These are phyloP conservation scores for Pyrus communis DNA, from an alignment of 306 rosid genomes.

Conservation along the genomic window DNA sequence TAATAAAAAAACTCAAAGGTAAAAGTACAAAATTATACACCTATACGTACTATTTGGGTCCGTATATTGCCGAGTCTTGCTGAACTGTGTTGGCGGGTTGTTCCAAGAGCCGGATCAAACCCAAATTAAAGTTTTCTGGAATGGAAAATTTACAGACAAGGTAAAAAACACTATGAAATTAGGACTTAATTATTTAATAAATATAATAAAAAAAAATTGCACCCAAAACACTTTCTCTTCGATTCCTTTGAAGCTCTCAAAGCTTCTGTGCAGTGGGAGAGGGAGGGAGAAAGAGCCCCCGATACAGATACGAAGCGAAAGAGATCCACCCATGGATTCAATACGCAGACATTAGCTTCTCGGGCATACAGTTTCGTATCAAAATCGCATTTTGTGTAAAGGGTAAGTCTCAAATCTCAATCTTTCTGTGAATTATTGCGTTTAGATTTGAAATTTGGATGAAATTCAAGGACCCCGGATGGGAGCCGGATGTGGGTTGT, in stretches of 20 bases:
- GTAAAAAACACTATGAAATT: background rate
- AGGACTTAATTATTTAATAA: background rate
- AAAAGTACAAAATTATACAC: no score
- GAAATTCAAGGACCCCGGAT: conserved; percentile 20
- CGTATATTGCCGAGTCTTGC: background rate
- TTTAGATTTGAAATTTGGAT: conserved; percentile 13
- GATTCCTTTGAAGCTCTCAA: conserved; percentile 29
- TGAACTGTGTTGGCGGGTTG: background rate
- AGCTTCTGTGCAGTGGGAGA: conserved; percentile 24
- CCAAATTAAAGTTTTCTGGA: background rate
- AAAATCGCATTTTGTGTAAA: conserved; percentile 25
- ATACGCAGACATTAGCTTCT: conserved; percentile 17
- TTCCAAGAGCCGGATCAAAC: background rate
- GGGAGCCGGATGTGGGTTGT: conserved; percentile 24
- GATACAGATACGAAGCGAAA: conserved; percentile 3
- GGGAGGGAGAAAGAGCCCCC: conserved; percentile 6
- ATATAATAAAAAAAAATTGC: background rate
- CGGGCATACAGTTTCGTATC: background rate
- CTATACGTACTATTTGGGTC: background rate
- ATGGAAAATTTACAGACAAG: background rate
- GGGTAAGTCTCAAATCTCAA: conserved; percentile 50
- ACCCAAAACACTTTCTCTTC: conserved; percentile 3
- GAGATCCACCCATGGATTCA: conserved; percentile 43
- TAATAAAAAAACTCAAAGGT: no score
- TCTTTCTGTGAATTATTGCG: background rate